Percentiles rank a stretch among this genome's conserved stretches.
Evolutionary conservation across 1,139 yeast genomes (phyloP).

Genomic region (Petasospora fabianii): DNA sequence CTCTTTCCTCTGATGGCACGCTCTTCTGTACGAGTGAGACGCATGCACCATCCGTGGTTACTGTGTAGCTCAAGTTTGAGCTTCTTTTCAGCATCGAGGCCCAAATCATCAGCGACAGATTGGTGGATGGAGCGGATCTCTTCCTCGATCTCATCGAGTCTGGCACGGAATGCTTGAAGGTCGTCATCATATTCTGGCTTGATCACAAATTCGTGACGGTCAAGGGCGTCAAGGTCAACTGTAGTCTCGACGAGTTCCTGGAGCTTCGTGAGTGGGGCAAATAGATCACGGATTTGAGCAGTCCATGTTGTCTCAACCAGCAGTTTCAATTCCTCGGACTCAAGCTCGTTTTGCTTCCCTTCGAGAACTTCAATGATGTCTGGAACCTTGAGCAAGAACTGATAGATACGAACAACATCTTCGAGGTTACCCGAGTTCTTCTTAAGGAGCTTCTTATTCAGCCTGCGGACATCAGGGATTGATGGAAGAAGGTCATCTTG

Average conservation of each 20-base stretch:
- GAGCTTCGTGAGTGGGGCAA: slow-evolving; percentile 55
- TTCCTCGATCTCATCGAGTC: slow-evolving; percentile 51
- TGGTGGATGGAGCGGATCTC: slow-evolving; percentile 60
- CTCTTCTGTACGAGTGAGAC: slow-evolving; percentile 88
- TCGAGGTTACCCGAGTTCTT: slow-evolving; percentile 55
- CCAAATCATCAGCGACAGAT: slow-evolving; percentile 68
- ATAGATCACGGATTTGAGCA: slow-evolving; percentile 47
- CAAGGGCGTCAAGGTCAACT: slow-evolving; percentile 78
- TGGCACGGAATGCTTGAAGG: slow-evolving; percentile 54
- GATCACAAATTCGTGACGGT: slow-evolving; percentile 74
- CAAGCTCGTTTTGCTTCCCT: slow-evolving; percentile 31
- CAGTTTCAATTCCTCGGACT: slow-evolving; percentile 27
- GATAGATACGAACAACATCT: slow-evolving; percentile 89
- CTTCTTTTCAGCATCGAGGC: slow-evolving; percentile 80
- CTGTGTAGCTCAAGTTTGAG: slow-evolving; percentile 84
- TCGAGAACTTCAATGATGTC: slow-evolving; percentile 53
- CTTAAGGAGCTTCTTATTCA: slow-evolving; percentile 60
- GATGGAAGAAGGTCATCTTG: slow-evolving; percentile 65
- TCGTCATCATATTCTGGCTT: slow-evolving; percentile 87
- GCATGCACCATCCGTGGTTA: slow-evolving; percentile 89
- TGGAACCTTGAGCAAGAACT: slow-evolving; percentile 69
- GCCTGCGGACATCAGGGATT: slow-evolving; percentile 79
- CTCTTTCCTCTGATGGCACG: slow-evolving; percentile 62
- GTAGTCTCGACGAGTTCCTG: slow-evolving; percentile 91
- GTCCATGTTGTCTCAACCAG: slow-evolving; percentile 55